phyloP scores from a whole-genome alignment of 495 filamentous ascomycete genomes.

The Annulohypoxylon bovei region DNA sequence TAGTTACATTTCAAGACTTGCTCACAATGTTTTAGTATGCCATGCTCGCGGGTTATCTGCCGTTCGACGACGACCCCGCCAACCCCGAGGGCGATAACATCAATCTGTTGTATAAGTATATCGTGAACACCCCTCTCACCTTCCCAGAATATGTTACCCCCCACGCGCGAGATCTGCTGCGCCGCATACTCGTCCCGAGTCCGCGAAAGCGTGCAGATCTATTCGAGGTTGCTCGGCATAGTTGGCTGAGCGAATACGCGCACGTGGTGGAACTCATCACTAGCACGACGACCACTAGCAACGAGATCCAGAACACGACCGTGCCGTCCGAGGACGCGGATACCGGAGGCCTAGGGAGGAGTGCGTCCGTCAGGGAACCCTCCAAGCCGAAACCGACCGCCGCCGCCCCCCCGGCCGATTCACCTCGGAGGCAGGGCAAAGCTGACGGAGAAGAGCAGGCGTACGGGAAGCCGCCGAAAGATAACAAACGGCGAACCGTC shows the following conservation, averaged over 20 bases:
- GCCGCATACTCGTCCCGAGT: conserved; percentile 95
- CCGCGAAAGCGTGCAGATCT: conserved; percentile 93
- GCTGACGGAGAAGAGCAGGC: conserved; percentile 73
- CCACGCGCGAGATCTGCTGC: conserved; percentile 90
- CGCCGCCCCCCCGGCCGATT: conserved; percentile 68
- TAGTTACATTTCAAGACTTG: neutral
- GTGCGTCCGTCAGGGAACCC: conserved; percentile 90
- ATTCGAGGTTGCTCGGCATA: conserved; percentile 97
- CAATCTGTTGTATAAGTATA: conserved; percentile 99
- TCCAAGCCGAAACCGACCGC: conserved; percentile 70
- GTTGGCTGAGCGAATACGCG: conserved; percentile 96
- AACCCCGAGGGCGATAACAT: conserved; percentile 99
- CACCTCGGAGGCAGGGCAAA: conserved; percentile 78
- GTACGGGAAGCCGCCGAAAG: conserved; percentile 70
- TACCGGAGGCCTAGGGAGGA: conserved; percentile 75
- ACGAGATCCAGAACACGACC: conserved; percentile 85
- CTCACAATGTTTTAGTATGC: conserved; percentile 75
- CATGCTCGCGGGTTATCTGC: conserved; percentile 98
- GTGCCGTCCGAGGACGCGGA: conserved; percentile 74
- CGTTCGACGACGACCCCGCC: conserved; percentile 97
- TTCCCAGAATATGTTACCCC: conserved; percentile 99
- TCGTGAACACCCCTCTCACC: conserved; percentile 94
- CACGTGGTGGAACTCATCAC: conserved; percentile 97
- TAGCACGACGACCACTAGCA: conserved; percentile 87
- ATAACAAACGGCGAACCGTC: conserved; percentile 92